Conservation (phyloP, 2,329 filamentous ascomycete genomes). For the Monilinia fructigena region DNA sequence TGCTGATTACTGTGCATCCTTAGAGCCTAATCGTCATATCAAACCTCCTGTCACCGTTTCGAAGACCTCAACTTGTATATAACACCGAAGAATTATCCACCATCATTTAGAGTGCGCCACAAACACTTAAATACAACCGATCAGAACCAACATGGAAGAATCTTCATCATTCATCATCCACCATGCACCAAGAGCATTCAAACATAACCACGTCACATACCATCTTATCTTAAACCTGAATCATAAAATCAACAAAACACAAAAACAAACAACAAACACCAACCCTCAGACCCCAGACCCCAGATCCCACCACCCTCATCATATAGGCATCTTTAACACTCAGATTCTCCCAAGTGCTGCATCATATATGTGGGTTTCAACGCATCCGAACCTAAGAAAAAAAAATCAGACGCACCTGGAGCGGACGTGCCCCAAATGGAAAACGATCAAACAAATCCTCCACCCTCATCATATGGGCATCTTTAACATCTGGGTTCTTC, state of each 20-base stretch:
- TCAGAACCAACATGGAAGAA: neutral
- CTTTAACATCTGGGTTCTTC: neutral
- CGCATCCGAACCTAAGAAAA: neutral
- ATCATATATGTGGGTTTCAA: conserved; percentile 2
- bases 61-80: no score
- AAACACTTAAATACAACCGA: no score
- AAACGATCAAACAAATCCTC: neutral
- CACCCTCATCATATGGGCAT: conserved; percentile 1
- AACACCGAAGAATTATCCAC: no score
- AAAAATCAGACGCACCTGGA: neutral
- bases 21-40: no score
- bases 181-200: neutral
- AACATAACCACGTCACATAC: no score
- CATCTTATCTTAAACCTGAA: neutral
- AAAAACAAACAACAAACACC: neutral
- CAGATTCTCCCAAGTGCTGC: conserved; percentile 6
- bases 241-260: neutral
- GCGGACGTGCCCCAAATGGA: neutral
- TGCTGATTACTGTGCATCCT: neutral
- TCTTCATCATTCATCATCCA: neutral
- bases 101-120: no score
- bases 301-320: conserved; percentile 5
- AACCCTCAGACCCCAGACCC: neutral
- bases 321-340: conserved; percentile 1
- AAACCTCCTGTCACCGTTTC: no score